Evolutionary conservation across 192 early-diverging fungal species (phyloP).

Genomic region (Coemansia biformis): DNA sequence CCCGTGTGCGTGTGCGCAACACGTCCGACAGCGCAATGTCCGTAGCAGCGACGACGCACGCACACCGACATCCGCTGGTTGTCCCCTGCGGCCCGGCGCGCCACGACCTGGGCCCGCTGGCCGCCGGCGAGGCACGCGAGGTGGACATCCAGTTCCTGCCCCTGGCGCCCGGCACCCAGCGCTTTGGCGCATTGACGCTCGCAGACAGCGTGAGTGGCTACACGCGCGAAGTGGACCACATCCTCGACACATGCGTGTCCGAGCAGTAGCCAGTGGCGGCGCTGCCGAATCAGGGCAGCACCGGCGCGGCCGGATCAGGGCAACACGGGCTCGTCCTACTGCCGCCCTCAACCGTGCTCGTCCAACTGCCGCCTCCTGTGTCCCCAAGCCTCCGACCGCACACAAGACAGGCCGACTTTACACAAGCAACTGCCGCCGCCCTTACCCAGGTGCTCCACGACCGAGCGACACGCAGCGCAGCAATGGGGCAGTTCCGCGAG

Average conservation of each 20-base stretch:
- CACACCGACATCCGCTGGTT: constrained; percentile 27
- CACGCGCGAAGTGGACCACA: constrained; percentile 70
- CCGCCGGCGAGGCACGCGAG: constrained; percentile 55
- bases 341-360: no score
- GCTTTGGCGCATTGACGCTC: constrained; percentile 73
- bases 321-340: no score
- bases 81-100: constrained; percentile 36
- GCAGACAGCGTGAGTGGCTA: constrained; percentile 66
- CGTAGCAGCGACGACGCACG: constrained; percentile 16
- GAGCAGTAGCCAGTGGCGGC: neutral
- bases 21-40: constrained; percentile 35
- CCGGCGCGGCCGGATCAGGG: no score
- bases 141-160: constrained; percentile 76
- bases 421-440: no score
- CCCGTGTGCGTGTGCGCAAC: constrained; percentile 32
- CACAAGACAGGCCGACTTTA: no score
- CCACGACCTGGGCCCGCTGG: constrained; percentile 57
- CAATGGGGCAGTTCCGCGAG: constrained; percentile 52
- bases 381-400: no score
- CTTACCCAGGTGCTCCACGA: no score
- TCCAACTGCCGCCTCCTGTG: no score
- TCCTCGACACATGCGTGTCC: constrained; percentile 67
- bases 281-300: neutral
- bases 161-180: constrained; percentile 76
- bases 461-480: no score